Evolutionary conservation across 768 basidiomycete species (phyloP).

Genomic region (Rubroboletus pulcherrimus): DNA sequence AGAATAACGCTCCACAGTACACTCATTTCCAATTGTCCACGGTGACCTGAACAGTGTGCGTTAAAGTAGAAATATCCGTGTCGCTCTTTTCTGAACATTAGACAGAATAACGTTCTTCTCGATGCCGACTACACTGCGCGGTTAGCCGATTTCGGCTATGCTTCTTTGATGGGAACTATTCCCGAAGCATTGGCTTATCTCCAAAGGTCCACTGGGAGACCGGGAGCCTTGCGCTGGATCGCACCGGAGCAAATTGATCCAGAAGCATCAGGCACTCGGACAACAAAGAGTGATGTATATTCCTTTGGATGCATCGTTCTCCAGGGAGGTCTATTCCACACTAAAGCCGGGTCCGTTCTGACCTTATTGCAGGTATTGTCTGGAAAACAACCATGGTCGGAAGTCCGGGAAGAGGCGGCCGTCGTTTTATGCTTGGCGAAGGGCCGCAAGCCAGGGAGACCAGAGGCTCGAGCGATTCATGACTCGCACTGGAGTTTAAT

Average conservation of each 20-base stretch:
- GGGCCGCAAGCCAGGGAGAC: slow-evolving; percentile 1
- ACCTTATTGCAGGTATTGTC: slow-evolving; percentile 3
- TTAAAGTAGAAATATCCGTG: not conserved
- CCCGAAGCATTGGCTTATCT: slow-evolving; percentile 9
- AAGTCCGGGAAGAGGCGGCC: not conserved
- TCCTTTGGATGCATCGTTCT: slow-evolving; percentile 28
- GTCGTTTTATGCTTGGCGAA: slow-evolving; percentile 3
- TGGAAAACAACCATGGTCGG: slow-evolving; percentile 5
- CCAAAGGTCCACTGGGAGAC: slow-evolving; percentile 26
- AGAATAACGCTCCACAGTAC: slow-evolving; percentile 1
- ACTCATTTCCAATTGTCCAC: slow-evolving; percentile 6
- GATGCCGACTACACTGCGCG: slow-evolving; percentile 29
- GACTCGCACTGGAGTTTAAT: too few species aligned
- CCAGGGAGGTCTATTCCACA: slow-evolving; percentile 36
- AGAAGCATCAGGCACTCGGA: slow-evolving; percentile 1
- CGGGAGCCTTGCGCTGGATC: slow-evolving; percentile 40
- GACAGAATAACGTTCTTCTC: slow-evolving; percentile 17
- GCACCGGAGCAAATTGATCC: slow-evolving; percentile 33
- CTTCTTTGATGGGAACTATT: slow-evolving; percentile 17
- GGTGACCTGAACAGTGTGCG: slow-evolving; percentile 9
- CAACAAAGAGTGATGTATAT: slow-evolving; percentile 14
- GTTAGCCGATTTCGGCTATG: slow-evolving; percentile 42
- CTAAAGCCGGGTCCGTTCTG: slow-evolving; percentile 14
- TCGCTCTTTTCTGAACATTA: too few species aligned
- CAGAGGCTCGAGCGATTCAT: too few species aligned